Base-by-base conservation (phyloP, 495 filamentous ascomycete genomes). In the Lophium mytilinum region DNA sequence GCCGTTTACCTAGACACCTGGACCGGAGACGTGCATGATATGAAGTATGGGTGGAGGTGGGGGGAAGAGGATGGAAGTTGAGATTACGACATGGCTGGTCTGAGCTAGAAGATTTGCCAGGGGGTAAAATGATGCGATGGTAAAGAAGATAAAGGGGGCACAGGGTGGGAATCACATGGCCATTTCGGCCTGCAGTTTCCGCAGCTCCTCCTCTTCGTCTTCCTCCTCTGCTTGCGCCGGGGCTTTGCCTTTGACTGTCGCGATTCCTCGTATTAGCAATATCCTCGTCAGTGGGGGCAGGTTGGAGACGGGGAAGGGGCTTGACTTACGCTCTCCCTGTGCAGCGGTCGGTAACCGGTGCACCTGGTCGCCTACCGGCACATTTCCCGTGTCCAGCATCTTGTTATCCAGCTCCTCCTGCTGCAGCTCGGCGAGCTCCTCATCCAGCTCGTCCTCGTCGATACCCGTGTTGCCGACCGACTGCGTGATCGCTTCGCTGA, bases 151-250 rank as follows among this genome's bases (percentile, higher is more conserved):
- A 46, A 17, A 46, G 18, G 48, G 15, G 7, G 48, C 46, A 19
- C 5, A 50, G 46, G n/a, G 15, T 19, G n/a, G n/a, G 45, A 18
- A 48, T 83, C 72, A 90, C 85, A 96, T 95, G 55, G 91, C 90
- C 93, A 98, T 98, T 74, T 96, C 93, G 40, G 89, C 92, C 72
- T 92, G 90, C 64, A 98, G 71, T 72, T 93, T 96, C 69, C 84
- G 82, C 66, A 99, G 77, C 74, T 99, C 94, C 62, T 84, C 92
- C 70, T 96, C 93, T 67, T 96, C 91, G 82, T 97, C 92, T 66
- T 90, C 87, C 69, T 95, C 91, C 70, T 86, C 83, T 59, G 80
- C 76, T 17, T 55, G 52, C 21, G 59, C 62, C 47, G 53, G 48
- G 19, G 76, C 73, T 76, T 84, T 85, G 68, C 80, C 82, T 83